Percentiles rank a stretch among this genome's conserved stretches.
phyloP scores from a whole-genome alignment of 208 protist genomes.

The Leishmania aethiopica region DNA sequence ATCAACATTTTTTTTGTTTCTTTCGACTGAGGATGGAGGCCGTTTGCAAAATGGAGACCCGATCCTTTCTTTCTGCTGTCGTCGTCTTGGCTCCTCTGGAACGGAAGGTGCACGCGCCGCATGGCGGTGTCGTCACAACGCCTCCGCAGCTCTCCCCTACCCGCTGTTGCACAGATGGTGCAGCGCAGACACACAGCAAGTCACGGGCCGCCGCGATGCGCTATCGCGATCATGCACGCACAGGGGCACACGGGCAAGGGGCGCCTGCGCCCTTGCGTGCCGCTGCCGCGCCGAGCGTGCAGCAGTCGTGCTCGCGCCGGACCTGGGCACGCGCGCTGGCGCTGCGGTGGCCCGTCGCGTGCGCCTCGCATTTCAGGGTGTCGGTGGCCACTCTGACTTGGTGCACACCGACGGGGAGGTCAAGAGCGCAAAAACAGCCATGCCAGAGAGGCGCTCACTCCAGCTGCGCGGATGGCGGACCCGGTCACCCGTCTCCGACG shows the following conservation, averaged over 20 bases:
- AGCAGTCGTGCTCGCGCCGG: neutral
- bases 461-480: neutral
- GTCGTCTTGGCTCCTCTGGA: neutral
- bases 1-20: neutral
- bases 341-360: neutral
- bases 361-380: neutral
- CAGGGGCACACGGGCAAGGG: neutral
- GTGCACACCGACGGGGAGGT: neutral
- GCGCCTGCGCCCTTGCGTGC: neutral
- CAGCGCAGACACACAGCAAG: neutral
- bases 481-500: neutral
- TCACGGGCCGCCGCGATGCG: neutral
- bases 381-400: neutral
- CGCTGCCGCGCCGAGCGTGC: neutral
- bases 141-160: neutral
- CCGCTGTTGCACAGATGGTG: neutral
- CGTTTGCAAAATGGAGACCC: neutral
- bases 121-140: slow-evolving; percentile 6
- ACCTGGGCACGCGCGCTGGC: neutral
- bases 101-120: neutral
- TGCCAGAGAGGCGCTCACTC: neutral
- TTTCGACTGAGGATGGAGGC: neutral
- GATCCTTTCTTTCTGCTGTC: neutral
- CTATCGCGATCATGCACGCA: neutral
- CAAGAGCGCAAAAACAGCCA: neutral